Evolutionary conservation across 257 asterid genomes (phyloP).

Genomic region (Linderniella brevidens): DNA sequence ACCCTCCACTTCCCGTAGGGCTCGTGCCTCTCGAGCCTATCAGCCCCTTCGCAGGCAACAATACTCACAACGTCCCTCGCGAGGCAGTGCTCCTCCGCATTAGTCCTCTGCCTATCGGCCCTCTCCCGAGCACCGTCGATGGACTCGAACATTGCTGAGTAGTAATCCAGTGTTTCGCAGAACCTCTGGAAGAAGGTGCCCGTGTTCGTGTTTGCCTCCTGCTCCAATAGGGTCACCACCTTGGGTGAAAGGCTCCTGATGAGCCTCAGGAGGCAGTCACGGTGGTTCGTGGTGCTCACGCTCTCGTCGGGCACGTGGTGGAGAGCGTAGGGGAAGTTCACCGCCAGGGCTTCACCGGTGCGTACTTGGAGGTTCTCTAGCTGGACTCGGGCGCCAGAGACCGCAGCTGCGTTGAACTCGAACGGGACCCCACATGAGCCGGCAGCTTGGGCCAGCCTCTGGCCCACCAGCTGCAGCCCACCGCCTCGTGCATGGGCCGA

Average conservation of each 20-base stretch:
- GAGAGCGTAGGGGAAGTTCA: constrained; percentile 52
- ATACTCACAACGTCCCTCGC: constrained; percentile 60
- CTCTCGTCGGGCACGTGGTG: constrained; percentile 92
- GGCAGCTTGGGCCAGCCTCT: constrained; percentile 43
- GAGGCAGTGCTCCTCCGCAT: constrained; percentile 50
- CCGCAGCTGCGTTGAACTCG: constrained; percentile 59
- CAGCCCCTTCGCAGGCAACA: constrained; percentile 58
- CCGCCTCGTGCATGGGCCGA: constrained; percentile 85
- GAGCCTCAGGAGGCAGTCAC: constrained; percentile 48
- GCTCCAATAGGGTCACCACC: constrained; percentile 51
- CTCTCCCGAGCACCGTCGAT: constrained; percentile 39
- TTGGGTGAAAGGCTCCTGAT: constrained; percentile 49
- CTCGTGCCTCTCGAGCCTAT: constrained; percentile 61
- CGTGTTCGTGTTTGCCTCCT: constrained; percentile 60
- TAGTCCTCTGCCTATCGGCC: constrained; percentile 39
- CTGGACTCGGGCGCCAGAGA: constrained; percentile 42
- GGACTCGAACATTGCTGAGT: constrained; percentile 66
- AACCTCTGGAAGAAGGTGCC: constrained; percentile 40
- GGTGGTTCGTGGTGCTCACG: constrained; percentile 40
- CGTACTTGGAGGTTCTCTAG: constrained; percentile 24
- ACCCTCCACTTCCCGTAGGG: constrained; percentile 48
- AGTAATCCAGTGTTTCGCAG: constrained; percentile 49
- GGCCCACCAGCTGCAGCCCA: constrained; percentile 65
- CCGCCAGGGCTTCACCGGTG: constrained; percentile 52
- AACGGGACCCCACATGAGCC: constrained; percentile 56